phyloP scores from a whole-genome alignment of 345 rosid species.

The Psidium friedrichsthalianum region DNA sequence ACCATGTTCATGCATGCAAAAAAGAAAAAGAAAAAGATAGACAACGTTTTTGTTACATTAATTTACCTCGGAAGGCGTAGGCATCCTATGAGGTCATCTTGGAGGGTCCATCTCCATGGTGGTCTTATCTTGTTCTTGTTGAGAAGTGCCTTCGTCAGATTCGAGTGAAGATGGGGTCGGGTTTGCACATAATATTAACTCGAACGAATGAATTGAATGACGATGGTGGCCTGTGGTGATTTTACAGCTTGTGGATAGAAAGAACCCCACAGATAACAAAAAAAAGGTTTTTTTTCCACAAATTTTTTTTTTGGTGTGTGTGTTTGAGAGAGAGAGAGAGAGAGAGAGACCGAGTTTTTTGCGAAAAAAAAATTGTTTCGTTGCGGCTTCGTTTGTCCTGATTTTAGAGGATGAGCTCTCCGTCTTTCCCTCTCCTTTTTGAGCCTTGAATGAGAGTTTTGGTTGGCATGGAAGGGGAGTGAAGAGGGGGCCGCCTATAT shows the following conservation, averaged over 20 bases:
- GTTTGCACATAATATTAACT: constrained; percentile 39
- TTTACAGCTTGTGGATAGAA: neutral
- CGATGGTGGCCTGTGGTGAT: neutral
- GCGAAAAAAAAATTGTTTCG: neutral
- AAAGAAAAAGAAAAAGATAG: no score
- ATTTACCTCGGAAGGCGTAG: constrained; percentile 70
- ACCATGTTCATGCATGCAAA: neutral
- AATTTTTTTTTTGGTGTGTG: neutral
- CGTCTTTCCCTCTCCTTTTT: neutral
- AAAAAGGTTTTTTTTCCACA: neutral
- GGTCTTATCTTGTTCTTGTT: constrained; percentile 22
- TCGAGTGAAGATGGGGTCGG: constrained; percentile 45
- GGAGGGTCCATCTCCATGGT: neutral
- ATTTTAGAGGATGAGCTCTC: neutral
- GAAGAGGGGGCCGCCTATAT: neutral
- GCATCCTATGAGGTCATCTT: constrained; percentile 52
- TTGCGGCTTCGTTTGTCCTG: neutral
- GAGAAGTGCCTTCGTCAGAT: constrained; percentile 30
- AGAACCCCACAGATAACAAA: no score
- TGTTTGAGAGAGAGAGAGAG: neutral
- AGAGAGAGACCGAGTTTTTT: neutral
- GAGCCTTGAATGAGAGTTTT: neutral
- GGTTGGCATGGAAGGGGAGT: neutral
- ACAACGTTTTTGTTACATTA: neutral
- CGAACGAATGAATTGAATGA: neutral